Evolutionary conservation across 345 rosid species (phyloP), one percentile per base, ranked within the genome.

Genomic region (Psidium friedrichsthalianum): DNA sequence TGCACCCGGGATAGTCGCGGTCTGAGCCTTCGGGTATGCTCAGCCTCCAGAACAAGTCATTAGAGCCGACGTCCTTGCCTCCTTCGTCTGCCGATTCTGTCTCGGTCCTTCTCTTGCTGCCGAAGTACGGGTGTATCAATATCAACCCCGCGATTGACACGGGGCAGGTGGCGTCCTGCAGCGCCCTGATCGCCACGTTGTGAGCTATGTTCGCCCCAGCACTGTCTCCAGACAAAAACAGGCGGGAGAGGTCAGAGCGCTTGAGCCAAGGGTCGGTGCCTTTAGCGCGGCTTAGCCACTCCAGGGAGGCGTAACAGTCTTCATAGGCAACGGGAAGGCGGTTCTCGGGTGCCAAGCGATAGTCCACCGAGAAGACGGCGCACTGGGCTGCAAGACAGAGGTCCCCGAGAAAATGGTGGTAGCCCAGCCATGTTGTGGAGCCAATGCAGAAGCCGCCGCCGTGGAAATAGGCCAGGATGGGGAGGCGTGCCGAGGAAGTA

Each of bases 391-490:
- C 87, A 8, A 86, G 90, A 22, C 90, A 87, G 52, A 94, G 86
- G 84, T 91, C 93, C n/a, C 94, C 94, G 18, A 94, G 92, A 88
- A 93, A 94, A 56, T 89, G 91, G 78, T 92, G 95, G 93, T 91
- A 94, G 22, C 95, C 97, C 20, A 88, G 81, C 95, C 94, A 93
- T 0, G 92, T 89, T 76, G 94, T 93, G 21, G 93, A 93, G 83
- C 94, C 92, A 81, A 92, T 87, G 90, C 93, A 93, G 82, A 94
- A 93, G 5, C 94, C 94, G 36, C 95, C 97, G 32, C 97, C 97
- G 29, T 94, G 97, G 54, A 91, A 94, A 74, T 93, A 94, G 84
- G 92, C 90, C 74, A 92, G 13, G 57, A 93, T 76, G 1, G 97
- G 94, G 80, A 91, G 88, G 69, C 2, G 54, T 42, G 11, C 55